Evolutionary conservation across 306 rosid genomes (phyloP).

Genomic region (Glycine soja): DNA sequence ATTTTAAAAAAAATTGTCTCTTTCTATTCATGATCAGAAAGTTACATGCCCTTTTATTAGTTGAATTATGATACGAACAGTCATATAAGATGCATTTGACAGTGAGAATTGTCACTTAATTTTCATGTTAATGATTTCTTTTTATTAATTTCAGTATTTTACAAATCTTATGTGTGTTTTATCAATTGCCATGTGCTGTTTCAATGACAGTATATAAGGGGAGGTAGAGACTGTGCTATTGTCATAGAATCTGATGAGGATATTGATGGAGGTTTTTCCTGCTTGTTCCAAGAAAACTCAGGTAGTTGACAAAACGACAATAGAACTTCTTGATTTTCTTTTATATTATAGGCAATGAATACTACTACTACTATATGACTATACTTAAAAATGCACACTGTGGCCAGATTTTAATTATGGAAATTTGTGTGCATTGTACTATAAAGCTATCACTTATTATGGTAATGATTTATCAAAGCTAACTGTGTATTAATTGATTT

Average conservation of each 20-base stretch:
- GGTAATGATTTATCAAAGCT: neutral
- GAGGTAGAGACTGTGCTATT: conserved; percentile 66
- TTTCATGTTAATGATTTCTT: conserved; percentile 38
- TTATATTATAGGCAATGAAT: neutral
- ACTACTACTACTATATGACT: neutral
- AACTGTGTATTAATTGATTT: neutral
- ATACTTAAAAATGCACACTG: neutral
- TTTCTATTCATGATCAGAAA: conserved; percentile 31
- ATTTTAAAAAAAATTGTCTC: neutral
- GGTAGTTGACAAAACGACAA: conserved; percentile 61
- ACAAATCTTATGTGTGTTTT: conserved; percentile 5
- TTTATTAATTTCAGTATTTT: conserved; percentile 16
- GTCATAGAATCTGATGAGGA: conserved; percentile 92
- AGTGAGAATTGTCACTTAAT: conserved; percentile 29
- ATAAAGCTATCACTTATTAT: too few relatives aligned
- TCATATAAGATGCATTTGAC: conserved; percentile 41
- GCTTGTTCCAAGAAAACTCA: conserved; percentile 64
- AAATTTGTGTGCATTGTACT: neutral
- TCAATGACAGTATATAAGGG: conserved; percentile 54
- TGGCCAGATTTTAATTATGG: neutral
- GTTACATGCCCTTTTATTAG: conserved; percentile 24
- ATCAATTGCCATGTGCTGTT: conserved; percentile 34
- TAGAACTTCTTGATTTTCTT: conserved; percentile 7
- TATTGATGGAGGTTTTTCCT: conserved; percentile 68
- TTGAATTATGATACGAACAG: conserved; percentile 8